Percentiles rank a stretch among this genome's conserved stretches.
phyloP scores from a whole-genome alignment of 306 rosid species.

The Vicia sativa region DNA sequence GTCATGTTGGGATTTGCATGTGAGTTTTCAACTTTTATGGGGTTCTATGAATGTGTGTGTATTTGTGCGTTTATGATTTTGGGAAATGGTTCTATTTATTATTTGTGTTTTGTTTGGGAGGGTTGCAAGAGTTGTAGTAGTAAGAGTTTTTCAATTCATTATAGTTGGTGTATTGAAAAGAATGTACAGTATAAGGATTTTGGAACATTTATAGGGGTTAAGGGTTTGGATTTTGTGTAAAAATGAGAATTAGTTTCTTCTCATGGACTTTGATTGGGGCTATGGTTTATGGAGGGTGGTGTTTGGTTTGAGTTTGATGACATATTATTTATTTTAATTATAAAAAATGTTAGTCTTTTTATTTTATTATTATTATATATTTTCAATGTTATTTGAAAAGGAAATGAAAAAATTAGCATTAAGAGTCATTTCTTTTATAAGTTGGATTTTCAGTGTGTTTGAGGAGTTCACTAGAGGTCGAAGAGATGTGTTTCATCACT shows the following conservation, averaged over 20 bases:
- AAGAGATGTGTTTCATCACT: too few species aligned
- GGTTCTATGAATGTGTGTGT: neutral
- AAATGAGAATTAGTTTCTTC: neutral
- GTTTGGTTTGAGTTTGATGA: neutral
- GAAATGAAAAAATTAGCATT: neutral
- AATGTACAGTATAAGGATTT: conserved; percentile 1
- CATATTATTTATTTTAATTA: neutral
- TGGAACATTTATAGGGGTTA: neutral
- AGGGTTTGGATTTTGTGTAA: neutral
- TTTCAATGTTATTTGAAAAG: neutral
- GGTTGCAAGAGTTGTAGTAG: neutral
- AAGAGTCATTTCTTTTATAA: too few species aligned
- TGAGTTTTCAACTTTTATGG: conserved; percentile 33
- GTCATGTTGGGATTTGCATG: conserved; percentile 42
- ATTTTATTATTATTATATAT: too few species aligned
- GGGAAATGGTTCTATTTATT: conserved; percentile 33
- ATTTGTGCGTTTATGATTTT: conserved; percentile 16
- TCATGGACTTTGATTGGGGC: neutral
- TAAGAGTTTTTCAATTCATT: neutral
- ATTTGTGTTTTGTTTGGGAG: conserved; percentile 30
- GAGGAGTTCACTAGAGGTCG: too few species aligned
- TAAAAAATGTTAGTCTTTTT: neutral
- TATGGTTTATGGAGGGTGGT: too few species aligned
- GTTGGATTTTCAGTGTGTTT: too few species aligned
- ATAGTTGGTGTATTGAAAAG: neutral